Conservation (phyloP, 768 basidiomycete species). For the Ramaria rubella region DNA sequence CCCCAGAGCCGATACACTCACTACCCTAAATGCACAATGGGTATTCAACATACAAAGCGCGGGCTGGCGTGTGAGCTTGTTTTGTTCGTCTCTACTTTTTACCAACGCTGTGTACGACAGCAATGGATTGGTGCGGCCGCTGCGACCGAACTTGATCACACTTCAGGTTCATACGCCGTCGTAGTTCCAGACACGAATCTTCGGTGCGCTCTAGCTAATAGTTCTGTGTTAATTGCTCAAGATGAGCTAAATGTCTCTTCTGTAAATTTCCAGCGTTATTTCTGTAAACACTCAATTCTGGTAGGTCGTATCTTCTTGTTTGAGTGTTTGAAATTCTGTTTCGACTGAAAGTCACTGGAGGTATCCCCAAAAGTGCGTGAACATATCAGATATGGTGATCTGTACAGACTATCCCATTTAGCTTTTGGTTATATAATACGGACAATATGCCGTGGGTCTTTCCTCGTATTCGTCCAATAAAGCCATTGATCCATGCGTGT, state of each 20-base stretch:
- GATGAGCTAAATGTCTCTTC: not conserved
- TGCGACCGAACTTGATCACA: constrained; percentile 37
- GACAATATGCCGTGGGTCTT: constrained; percentile 37
- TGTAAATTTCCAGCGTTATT: constrained; percentile 36
- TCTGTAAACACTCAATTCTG: constrained; percentile 56
- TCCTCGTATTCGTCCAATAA: not conserved
- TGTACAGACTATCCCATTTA: constrained; percentile 15
- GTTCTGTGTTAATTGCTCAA: not conserved
- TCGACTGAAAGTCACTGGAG: not conserved
- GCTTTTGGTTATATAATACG: constrained; percentile 57
- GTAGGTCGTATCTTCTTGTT: constrained; percentile 27
- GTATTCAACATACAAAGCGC: constrained; percentile 46
- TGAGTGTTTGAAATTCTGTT: not conserved
- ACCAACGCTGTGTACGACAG: constrained; percentile 23
- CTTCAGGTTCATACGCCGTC: constrained; percentile 51
- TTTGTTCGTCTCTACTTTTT: not conserved
- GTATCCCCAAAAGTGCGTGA: constrained; percentile 35
- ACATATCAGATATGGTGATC: not conserved
- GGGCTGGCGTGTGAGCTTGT: constrained; percentile 40
- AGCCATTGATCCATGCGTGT: not conserved
- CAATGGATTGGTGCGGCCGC: constrained; percentile 41
- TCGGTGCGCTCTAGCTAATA: constrained; percentile 27
- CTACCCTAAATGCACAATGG: constrained; percentile 38
- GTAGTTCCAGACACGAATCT: constrained; percentile 44
- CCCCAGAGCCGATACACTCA: constrained; percentile 41